Conservation (phyloP, 2,329 filamentous ascomycete genomes). For the Zasmidium angulare region DNA sequence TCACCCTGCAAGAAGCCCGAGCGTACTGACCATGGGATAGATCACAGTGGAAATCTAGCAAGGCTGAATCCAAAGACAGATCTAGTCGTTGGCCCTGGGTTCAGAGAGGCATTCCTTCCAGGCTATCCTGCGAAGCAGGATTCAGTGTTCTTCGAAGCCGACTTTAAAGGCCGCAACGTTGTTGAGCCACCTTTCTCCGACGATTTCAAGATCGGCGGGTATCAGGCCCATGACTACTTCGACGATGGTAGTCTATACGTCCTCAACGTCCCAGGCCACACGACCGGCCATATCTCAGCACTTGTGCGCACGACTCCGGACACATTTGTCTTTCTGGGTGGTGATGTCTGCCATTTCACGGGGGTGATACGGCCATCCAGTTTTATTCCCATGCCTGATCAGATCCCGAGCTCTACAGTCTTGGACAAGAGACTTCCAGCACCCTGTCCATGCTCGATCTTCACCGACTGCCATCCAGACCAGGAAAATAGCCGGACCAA, state of each 20-base stretch:
- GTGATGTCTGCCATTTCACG: constrained; percentile 26
- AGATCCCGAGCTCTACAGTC: constrained; percentile 13
- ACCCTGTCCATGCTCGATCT: constrained; percentile 23
- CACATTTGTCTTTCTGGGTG: constrained; percentile 27
- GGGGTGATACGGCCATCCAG: constrained; percentile 22
- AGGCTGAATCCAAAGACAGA: constrained; percentile 48
- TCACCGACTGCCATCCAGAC: constrained; percentile 21
- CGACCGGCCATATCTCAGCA: constrained; percentile 24
- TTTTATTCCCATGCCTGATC: constrained; percentile 21
- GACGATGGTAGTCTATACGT: constrained; percentile 45
- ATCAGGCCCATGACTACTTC: constrained; percentile 45
- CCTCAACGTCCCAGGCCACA: constrained; percentile 35
- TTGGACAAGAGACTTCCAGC: constrained; percentile 18
- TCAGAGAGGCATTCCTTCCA: constrained; percentile 48
- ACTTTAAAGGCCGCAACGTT: constrained; percentile 22
- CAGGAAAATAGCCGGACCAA: constrained; percentile 13
- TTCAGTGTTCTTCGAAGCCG: constrained; percentile 84
- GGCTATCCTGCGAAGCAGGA: constrained; percentile 50
- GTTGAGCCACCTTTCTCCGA: constrained; percentile 21
- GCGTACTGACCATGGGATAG: constrained; percentile 35
- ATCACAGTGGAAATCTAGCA: constrained; percentile 54
- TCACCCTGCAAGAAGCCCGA: no score
- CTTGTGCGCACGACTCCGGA: constrained; percentile 24
- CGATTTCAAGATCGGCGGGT: constrained; percentile 39
- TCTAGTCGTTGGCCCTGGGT: constrained; percentile 55